phyloP scores from a whole-genome alignment of 306 rosid genomes.

The Sesbania bispinosa region DNA sequence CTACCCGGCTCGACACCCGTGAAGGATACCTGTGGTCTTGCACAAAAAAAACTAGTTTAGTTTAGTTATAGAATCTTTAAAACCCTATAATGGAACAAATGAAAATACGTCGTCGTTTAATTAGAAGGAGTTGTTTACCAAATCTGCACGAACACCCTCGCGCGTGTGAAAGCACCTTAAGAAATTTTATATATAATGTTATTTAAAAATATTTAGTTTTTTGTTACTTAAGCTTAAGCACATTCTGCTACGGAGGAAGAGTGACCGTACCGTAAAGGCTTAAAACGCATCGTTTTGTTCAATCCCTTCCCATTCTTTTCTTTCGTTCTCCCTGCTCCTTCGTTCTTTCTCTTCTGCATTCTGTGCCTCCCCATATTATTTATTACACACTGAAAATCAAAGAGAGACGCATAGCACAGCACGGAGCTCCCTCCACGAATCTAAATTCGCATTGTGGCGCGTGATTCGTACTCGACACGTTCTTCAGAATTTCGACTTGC shows the following conservation, averaged over 20 bases:
- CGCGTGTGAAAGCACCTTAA: background rate
- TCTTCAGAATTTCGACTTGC: constrained; percentile 9
- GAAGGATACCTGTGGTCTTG: too few relatives aligned
- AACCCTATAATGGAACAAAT: too few relatives aligned
- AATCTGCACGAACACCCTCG: background rate
- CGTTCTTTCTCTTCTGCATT: constrained; percentile 8
- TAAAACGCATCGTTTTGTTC: constrained; percentile 60
- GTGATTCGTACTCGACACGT: constrained; percentile 33
- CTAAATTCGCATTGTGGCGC: constrained; percentile 41
- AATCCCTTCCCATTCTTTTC: background rate
- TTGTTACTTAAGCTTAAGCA: background rate
- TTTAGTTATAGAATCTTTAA: too few relatives aligned
- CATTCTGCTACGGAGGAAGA: constrained; percentile 8
- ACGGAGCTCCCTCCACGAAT: constrained; percentile 48
- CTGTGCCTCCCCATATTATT: constrained; percentile 25
- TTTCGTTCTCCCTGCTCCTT: background rate
- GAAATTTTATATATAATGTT: background rate
- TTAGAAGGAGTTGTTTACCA: too few relatives aligned
- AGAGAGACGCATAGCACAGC: constrained; percentile 5
- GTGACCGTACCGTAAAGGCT: constrained; percentile 21
- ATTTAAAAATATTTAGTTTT: background rate
- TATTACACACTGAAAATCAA: constrained; percentile 24
- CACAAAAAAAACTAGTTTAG: too few relatives aligned
- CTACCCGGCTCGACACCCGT: too few relatives aligned
- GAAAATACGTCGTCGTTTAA: too few relatives aligned